phyloP scores from a whole-genome alignment of 2,329 filamentous ascomycete species.

The Lojkania enalia region DNA sequence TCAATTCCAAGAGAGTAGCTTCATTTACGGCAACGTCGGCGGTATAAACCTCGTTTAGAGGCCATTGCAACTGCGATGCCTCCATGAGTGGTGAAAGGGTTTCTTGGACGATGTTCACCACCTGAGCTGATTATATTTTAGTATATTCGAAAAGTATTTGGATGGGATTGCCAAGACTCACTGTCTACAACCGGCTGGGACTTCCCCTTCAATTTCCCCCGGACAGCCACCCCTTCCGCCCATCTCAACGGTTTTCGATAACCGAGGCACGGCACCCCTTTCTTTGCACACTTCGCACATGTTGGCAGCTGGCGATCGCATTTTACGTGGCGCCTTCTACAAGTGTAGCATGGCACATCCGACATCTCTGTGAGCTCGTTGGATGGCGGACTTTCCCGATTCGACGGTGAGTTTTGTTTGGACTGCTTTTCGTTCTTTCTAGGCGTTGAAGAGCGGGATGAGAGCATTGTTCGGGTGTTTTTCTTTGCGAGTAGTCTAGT shows the following conservation, averaged over 20 bases:
- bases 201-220: conserved; percentile 32
- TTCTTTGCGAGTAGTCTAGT: conserved; percentile 12
- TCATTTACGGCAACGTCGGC: conserved; percentile 11
- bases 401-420: conserved; percentile 10
- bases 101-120: conserved; percentile 18
- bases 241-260: conserved; percentile 41
- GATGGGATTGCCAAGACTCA: conserved; percentile 7
- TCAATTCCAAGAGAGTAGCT: conserved; percentile 14
- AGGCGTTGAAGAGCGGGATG: conserved; percentile 11
- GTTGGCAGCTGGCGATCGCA: conserved; percentile 42
- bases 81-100: conserved; percentile 18
- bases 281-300: conserved; percentile 43
- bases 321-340: conserved; percentile 41
- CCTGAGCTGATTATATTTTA: conserved; percentile 13
- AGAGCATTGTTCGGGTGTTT: conserved; percentile 15
- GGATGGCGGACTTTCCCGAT: conserved; percentile 2
- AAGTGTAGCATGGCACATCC: conserved; percentile 38
- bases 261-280: conserved; percentile 38
- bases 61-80: conserved; percentile 19
- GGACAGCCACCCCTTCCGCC: conserved; percentile 38
- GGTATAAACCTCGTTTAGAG: conserved; percentile 4
- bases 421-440: conserved; percentile 10
- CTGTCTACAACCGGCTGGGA: conserved; percentile 25
- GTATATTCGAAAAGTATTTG: not conserved
- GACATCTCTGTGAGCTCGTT: conserved; percentile 19